Conservation (phyloP, 2,329 filamentous ascomycete species). For the Clonostachys chloroleuca region DNA sequence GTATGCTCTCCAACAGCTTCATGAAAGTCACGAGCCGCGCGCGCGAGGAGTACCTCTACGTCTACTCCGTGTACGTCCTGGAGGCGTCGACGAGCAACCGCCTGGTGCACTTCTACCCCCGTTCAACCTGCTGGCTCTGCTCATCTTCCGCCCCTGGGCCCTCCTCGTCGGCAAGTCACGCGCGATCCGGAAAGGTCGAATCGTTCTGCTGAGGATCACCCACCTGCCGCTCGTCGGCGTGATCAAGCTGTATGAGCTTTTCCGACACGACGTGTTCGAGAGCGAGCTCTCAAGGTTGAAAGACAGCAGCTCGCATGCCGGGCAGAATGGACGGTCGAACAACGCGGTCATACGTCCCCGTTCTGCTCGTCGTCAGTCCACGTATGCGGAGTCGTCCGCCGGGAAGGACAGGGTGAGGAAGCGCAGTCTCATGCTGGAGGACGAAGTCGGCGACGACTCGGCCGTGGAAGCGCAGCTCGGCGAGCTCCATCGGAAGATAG, state of each 20-base stretch:
- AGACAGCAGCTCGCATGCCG: constrained; percentile 30
- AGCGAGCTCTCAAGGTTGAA: constrained; percentile 44
- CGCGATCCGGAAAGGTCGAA: constrained; percentile 58
- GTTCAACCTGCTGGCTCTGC: constrained; percentile 69
- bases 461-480: background rate
- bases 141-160: constrained; percentile 68
- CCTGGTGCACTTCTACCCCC: constrained; percentile 68
- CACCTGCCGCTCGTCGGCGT: constrained; percentile 65
- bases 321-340: constrained; percentile 10
- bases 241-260: constrained; percentile 64
- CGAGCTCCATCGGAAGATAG: constrained; percentile 1
- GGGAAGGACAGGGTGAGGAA: background rate
- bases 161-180: constrained; percentile 61
- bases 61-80: constrained; percentile 64
- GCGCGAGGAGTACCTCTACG: constrained; percentile 73
- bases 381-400: background rate
- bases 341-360: constrained; percentile 7
- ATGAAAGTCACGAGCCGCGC: constrained; percentile 59
- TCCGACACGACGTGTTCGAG: constrained; percentile 28
- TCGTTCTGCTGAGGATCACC: constrained; percentile 57
- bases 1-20: constrained; percentile 74
- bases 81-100: constrained; percentile 65
- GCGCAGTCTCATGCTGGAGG: background rate
- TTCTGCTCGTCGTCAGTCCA: constrained; percentile 8
- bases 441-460: background rate